Base-by-base conservation (phyloP, 768 basidiomycete species). In the Tephrocybe sp. region DNA sequence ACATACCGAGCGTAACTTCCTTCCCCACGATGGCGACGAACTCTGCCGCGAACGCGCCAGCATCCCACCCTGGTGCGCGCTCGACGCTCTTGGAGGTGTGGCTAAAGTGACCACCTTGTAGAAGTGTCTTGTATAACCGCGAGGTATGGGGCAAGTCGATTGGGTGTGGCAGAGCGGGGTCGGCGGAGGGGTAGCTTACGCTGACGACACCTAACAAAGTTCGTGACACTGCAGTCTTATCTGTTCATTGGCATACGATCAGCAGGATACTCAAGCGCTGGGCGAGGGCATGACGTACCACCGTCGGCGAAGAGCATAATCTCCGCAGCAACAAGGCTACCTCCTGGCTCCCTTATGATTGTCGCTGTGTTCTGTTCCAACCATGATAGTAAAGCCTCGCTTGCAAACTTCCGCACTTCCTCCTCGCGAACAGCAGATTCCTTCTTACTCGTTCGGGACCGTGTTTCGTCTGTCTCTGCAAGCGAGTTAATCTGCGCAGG, bases 101-200 rank as follows among this genome's bases (percentile, higher is more conserved):
- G 53, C 82, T 84, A 68, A 84, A 97, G 63, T 95, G 92, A 0
- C 94, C 94, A 5, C 94, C 94, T 63, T 95, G 92, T 1, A 97
- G 75, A 5, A 97, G 81, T 5, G 83, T 84, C 65, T 97, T 97
- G 77, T 92, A 95, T 43, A 94, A 62, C 35, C 94, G 79, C 3
- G 89, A 86, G 0, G 86, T 80, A 59, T 92, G 91, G 1, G 92
- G 82, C 11, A 93, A 76, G 61, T 95, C 87, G 51, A 95, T 86
- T 13, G 80, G 78, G 66, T 93, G 90, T 0, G 78, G 75, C 10
- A 63, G 64, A 10, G 71, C 52, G 0, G 72, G 50, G 45, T 83
- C 80, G 5, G 73, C 60, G 17, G 81, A 75, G 0, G 85, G 82
- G 62, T 87, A 84, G 5, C 82, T 71, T 1, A 67, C 59, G 1